phyloP scores from a whole-genome alignment of 495 filamentous ascomycete species.

The Podospora tetraspora region DNA sequence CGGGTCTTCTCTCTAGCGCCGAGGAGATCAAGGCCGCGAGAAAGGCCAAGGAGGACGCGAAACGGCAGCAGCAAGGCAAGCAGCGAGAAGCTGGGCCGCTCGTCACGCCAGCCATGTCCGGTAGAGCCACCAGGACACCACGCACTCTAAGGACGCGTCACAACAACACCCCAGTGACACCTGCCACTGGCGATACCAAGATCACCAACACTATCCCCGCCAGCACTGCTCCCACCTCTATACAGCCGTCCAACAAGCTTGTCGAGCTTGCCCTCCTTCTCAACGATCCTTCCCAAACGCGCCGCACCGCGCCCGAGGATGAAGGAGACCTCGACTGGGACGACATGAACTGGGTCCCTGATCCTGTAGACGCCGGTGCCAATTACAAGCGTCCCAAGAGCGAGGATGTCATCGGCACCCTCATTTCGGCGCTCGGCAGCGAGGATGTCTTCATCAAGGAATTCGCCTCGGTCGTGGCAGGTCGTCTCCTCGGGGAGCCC shows the following conservation, averaged over 20 bases:
- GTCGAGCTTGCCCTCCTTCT: conserved; percentile 74
- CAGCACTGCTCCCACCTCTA: neutral
- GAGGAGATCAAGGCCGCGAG: conserved; percentile 35
- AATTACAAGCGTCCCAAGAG: conserved; percentile 86
- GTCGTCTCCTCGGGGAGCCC: conserved; percentile 70
- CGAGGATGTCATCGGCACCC: conserved; percentile 84
- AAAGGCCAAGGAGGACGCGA: conserved; percentile 36
- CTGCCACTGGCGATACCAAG: neutral
- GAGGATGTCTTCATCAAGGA: conserved; percentile 91
- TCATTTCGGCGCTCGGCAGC: conserved; percentile 81
- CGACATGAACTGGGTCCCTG: conserved; percentile 86
- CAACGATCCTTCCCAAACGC: conserved; percentile 51
- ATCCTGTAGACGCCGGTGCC: conserved; percentile 86
- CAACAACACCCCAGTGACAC: conserved; percentile 6
- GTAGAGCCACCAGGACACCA: neutral
- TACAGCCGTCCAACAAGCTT: conserved; percentile 38
- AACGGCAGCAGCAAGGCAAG: conserved; percentile 7
- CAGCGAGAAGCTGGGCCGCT: conserved; percentile 5
- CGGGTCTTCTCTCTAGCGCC: conserved; percentile 70
- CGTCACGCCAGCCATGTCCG: conserved; percentile 13
- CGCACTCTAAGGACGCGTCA: neutral
- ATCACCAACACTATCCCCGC: no score
- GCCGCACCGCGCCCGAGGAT: conserved; percentile 43
- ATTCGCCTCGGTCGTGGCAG: conserved; percentile 77
- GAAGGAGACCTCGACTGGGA: conserved; percentile 75